Evolutionary conservation across 2,329 filamentous ascomycete species (phyloP), one percentile per base, ranked within the genome.

Genomic region (Aureobasidium sp.): DNA sequence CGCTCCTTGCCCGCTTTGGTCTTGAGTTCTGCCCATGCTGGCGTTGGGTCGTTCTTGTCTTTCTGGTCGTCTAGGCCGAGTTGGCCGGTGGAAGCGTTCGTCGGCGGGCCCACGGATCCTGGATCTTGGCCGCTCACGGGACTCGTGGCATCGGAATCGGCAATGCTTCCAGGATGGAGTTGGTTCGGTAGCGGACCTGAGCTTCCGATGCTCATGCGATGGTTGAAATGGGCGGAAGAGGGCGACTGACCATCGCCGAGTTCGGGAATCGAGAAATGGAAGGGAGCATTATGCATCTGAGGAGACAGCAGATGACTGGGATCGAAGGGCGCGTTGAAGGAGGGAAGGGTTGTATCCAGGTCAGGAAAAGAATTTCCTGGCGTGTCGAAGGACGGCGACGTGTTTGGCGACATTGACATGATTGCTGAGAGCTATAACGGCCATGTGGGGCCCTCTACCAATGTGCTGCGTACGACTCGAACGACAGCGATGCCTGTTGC

Each of bases 1-100:
- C 94, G 85, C 73, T 97, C 94, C 74, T 97, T 99, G 16, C 94
- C 94, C 2, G 94, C 94, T 70, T 81, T 81, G 5, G 79, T 81
- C 71, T 81, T 81, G 70, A 81, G 74, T 68, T 81, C 79, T 65
- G 73, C 78, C 79, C 79, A 81, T 14, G 78, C 66, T 29, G 79
- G 79, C 25, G 68, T 62, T 11, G 69, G 67, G 16, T 74, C 73
- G 16, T 66, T 67, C 7, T 68, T 66, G 29, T 54, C 53, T 30
- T 66, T 66, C n/a, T 48, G 44, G n/a, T 63, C 55, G 25, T 64
- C 61, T 21, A 21, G 21, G 21, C 34, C 53, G 47, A 16, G 51
- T 57, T 27, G 48, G 50, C 58, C 61, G 11, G 51, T 36, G 4
- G 61, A 42, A n/a, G 49, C 13, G 47, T 62, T 62, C 14, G 42